These are phyloP conservation scores for Aspergillus sp. DNA, from an alignment of 2,329 filamentous ascomycete species.

Conservation along the genomic window DNA sequence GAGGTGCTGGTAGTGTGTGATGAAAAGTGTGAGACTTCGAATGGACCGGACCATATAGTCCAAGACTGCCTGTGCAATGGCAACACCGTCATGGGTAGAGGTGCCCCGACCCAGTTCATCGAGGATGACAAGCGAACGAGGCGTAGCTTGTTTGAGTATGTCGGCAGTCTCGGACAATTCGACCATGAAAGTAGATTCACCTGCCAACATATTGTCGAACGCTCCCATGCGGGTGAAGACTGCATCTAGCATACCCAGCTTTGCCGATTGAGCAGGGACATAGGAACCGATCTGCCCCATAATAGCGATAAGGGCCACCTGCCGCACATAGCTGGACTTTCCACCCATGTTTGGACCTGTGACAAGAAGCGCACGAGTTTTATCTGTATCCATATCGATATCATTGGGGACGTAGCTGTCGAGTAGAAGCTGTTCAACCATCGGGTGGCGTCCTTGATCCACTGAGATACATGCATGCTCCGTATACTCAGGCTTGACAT, in stretches of 20 bases:
- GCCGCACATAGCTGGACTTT: conserved; percentile 95
- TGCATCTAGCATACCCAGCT: conserved; percentile 79
- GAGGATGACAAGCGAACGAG: conserved; percentile 79
- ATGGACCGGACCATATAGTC: conserved; percentile 74
- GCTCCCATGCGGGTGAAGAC: conserved; percentile 96
- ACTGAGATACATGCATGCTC: conserved; percentile 66
- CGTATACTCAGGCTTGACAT: conserved; percentile 70
- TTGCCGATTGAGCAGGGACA: conserved; percentile 72
- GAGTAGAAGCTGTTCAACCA: conserved; percentile 86
- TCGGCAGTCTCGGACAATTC: conserved; percentile 88
- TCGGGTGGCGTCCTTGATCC: conserved; percentile 77
- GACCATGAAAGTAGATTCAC: conserved; percentile 97
- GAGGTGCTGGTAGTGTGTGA: conserved; percentile 94
- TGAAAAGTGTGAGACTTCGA: conserved; percentile 81
- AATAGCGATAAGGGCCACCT: conserved; percentile 83
- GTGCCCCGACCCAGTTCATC: conserved; percentile 94
- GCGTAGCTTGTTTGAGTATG: conserved; percentile 84
- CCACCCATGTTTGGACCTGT: conserved; percentile 99
- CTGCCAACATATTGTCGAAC: conserved; percentile 90
- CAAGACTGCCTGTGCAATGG: conserved; percentile 88
- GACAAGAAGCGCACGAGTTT: conserved; percentile 72
- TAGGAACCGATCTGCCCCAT: conserved; percentile 94
- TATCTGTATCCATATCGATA: conserved; percentile 63
- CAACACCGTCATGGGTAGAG: conserved; percentile 90
- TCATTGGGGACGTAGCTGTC: conserved; percentile 89